These are phyloP conservation scores for Ophiostoma triangulosporum DNA, from an alignment of 2,329 filamentous ascomycete genomes.

Conservation along the genomic window DNA sequence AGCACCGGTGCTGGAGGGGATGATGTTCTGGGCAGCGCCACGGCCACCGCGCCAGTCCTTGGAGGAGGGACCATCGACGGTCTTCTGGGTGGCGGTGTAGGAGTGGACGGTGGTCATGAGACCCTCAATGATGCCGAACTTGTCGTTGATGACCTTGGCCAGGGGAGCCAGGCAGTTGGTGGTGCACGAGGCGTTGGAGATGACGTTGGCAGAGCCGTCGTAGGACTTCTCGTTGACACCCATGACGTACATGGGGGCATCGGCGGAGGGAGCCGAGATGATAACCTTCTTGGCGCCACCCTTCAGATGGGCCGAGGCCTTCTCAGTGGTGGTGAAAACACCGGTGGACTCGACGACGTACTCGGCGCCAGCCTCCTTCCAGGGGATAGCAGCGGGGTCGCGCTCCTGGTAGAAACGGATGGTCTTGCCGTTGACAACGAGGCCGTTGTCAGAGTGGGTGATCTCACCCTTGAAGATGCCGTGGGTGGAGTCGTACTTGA, in stretches of 20 bases:
- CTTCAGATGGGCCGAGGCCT: conserved; percentile 87
- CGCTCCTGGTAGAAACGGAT: conserved; percentile 90
- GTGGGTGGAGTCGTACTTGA: conserved; percentile 98
- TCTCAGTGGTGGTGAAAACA: conserved; percentile 98
- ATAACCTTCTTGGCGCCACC: conserved; percentile 97
- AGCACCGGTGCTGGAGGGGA: conserved; percentile 96
- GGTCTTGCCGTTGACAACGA: conserved; percentile 87
- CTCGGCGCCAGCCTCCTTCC: conserved; percentile 72
- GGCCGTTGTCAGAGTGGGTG: conserved; percentile 53
- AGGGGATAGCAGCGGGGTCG: conserved; percentile 82
- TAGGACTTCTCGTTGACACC: conserved; percentile 95
- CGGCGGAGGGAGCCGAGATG: conserved; percentile 82
- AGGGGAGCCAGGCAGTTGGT: conserved; percentile 99
- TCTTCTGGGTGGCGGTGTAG: conserved; percentile 99
- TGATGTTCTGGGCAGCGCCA: conserved; percentile 98
- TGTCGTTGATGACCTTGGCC: conserved; percentile 98
- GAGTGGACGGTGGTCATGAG: conserved; percentile 99
- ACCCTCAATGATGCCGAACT: conserved; percentile 94
- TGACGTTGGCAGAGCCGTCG: conserved; percentile 79
- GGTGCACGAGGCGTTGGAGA: conserved; percentile 99
- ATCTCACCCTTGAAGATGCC: conserved; percentile 91
- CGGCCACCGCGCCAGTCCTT: conserved; percentile 99
- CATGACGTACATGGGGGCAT: conserved; percentile 99
- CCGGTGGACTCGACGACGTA: conserved; percentile 97
- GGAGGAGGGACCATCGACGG: conserved; percentile 88